Evolutionary conservation across 1,139 yeast species (phyloP), one percentile per base, ranked within the genome.

Genomic region (Suhomyces yuchorum): DNA sequence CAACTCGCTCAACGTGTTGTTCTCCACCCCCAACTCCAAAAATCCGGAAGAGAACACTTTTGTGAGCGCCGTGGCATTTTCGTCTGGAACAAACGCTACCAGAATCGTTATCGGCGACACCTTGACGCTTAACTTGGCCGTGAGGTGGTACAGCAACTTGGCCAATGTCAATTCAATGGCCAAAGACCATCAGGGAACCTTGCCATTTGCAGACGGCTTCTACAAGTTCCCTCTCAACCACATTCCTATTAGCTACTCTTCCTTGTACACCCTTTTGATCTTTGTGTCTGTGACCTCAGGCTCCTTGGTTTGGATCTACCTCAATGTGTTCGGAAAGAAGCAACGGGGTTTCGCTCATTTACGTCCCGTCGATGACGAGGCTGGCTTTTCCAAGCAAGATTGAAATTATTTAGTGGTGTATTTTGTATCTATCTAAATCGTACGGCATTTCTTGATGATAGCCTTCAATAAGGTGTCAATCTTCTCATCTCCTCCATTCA

Each of bases 51-150:
- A 65, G 50, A 73, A 74, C 47, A 62, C 80, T 2, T 64, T 84
- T 30, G 68, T 85, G 19, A 73, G 84, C 49, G 78, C 84, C 1
- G 62, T 78, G 28, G 88, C 81, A 1, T 85, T 79, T 70, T 72
- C 85, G n/a, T 71, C 88, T n/a, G 82, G 88, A 34, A 71, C 83
- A 8, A 75, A 80, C 56, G 78, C 85, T 7, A 75, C 85, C 1
- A 73, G 88, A 51, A 74, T 79, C 38, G 83, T 84, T 14, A 86
- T 86, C 60, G 92, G 91, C 8, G 87, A 84, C 53, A 67, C 70
- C 37, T 67, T 87, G 51, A 78, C 87, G 2, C 63, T 87, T 42
- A 75, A 73, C 46, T 72, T 87, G 55, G 82, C 85, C 22, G 76
- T 82, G 17, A 71, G 81, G 51, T 87, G 93, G 93, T 65, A 73